A percentile compares a stretch with the other conserved stretches of the same genome.
Conservation (phyloP, 257 asterid species). For the Avicennia marina region DNA sequence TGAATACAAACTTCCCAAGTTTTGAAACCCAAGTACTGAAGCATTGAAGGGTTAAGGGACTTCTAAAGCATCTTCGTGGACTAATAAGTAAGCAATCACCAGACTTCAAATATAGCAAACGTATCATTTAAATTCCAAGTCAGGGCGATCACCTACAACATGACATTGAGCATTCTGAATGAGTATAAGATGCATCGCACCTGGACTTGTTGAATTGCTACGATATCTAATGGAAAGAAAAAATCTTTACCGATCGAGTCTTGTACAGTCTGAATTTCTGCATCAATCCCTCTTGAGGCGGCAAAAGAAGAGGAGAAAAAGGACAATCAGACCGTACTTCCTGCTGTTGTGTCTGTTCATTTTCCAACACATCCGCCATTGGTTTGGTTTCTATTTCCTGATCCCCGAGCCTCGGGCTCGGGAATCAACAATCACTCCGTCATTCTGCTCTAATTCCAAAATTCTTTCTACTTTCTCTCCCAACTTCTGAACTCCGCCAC, state of each 20-base stretch:
- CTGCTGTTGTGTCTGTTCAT: slow-evolving; percentile 17
- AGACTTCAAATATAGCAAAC: neutral
- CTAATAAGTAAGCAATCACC: neutral
- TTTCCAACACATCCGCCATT: slow-evolving; percentile 29
- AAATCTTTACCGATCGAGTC: slow-evolving; percentile 53
- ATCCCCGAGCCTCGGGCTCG: slow-evolving; percentile 67
- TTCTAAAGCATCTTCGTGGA: neutral
- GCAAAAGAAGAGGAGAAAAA: slow-evolving; percentile 16
- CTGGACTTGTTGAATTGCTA: neutral
- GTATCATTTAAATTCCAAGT: neutral
- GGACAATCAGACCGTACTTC: slow-evolving; percentile 14
- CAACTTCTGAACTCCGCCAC: slow-evolving; percentile 23
- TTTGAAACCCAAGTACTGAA: neutral
- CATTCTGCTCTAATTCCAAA: slow-evolving; percentile 32
- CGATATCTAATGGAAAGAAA: neutral
- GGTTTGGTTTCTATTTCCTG: neutral
- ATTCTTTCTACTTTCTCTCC: slow-evolving; percentile 2
- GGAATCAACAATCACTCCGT: slow-evolving; percentile 46
- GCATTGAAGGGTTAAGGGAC: neutral
- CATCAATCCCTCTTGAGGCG: slow-evolving; percentile 35
- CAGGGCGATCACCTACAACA: neutral
- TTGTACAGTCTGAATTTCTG: slow-evolving; percentile 65
- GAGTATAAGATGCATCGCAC: neutral
- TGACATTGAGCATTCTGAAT: neutral
- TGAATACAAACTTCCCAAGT: neutral